phyloP scores from a whole-genome alignment of 192 early-diverging fungal genomes.

The Entomortierella parvispora region DNA sequence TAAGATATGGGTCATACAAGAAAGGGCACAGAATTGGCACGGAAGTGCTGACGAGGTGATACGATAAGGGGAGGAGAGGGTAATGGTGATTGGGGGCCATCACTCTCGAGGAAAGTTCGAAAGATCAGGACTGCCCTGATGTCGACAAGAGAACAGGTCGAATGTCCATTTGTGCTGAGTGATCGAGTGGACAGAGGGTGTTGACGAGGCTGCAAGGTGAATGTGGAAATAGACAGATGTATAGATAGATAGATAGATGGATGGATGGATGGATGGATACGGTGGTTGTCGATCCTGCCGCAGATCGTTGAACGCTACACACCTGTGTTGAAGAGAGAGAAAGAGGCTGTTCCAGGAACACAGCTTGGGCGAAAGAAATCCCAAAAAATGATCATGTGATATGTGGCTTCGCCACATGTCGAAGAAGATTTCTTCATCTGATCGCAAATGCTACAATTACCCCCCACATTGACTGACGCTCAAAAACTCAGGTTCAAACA shows the following conservation, averaged over 20 bases:
- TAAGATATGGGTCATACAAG: constrained; percentile 5
- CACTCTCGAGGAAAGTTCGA: too few species aligned
- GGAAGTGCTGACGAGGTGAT: constrained; percentile 10
- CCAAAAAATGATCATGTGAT: not conserved
- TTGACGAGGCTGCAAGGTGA: too few species aligned
- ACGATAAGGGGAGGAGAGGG: not conserved
- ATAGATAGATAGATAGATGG: not conserved
- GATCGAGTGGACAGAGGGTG: too few species aligned
- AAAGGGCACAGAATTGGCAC: constrained; percentile 13
- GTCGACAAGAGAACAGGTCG: not conserved
- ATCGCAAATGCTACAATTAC: too few species aligned
- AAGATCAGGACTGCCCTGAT: constrained; percentile 2
- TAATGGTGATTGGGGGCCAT: not conserved
- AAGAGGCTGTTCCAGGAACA: constrained; percentile 23
- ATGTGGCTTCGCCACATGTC: too few species aligned
- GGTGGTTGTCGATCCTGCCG: constrained; percentile 3
- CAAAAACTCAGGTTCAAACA: too few species aligned
- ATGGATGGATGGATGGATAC: not conserved
- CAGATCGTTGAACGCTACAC: too few species aligned
- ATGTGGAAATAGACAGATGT: too few species aligned
- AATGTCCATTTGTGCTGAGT: too few species aligned
- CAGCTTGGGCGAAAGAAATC: constrained; percentile 26
- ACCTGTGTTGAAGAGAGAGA: not conserved
- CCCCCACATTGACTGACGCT: too few species aligned
- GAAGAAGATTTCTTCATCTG: too few species aligned